These are phyloP conservation scores for Fusarium fracticaudum DNA, from an alignment of 2,329 filamentous ascomycete species.

Conservation along the genomic window DNA sequence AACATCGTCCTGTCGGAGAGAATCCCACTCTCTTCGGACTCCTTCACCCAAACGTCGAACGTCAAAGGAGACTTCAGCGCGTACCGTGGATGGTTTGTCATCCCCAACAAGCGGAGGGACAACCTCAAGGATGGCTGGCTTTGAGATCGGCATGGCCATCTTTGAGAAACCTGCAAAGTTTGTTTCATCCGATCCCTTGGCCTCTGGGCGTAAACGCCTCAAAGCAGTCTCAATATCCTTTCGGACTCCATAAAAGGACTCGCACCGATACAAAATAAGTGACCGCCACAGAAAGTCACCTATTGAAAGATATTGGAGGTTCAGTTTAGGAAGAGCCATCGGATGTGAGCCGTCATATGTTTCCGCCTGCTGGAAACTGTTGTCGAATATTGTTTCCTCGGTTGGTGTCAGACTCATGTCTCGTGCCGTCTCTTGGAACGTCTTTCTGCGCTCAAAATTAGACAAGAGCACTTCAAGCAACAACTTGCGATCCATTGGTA, in stretches of 20 bases:
- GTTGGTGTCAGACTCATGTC: slow-evolving; percentile 83
- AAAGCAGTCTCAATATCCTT: slow-evolving; percentile 88
- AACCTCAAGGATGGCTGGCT: slow-evolving; percentile 87
- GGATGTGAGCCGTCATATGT: slow-evolving; percentile 87
- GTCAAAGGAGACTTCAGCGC: slow-evolving; percentile 86
- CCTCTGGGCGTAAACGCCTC: slow-evolving; percentile 78
- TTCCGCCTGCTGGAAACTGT: slow-evolving; percentile 81
- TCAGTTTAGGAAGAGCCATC: slow-evolving; percentile 91
- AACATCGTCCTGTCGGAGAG: slow-evolving; percentile 84
- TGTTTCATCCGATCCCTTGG: slow-evolving; percentile 70
- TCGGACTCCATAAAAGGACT: slow-evolving; percentile 92
- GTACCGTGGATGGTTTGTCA: slow-evolving; percentile 82
- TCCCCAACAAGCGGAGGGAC: slow-evolving; percentile 85
- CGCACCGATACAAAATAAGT: slow-evolving; percentile 86
- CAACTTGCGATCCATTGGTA: slow-evolving; percentile 71
- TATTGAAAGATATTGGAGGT: slow-evolving; percentile 92
- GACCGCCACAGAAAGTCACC: slow-evolving; percentile 98
- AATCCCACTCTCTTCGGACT: slow-evolving; percentile 88
- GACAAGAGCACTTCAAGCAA: slow-evolving; percentile 78
- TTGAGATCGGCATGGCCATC: slow-evolving; percentile 89
- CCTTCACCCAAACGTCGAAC: slow-evolving; percentile 80
- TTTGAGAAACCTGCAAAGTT: slow-evolving; percentile 86
- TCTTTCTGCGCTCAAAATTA: slow-evolving; percentile 78
- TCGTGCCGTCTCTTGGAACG: slow-evolving; percentile 82
- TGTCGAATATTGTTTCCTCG: slow-evolving; percentile 82